Evolutionary conservation across 768 basidiomycete species (phyloP), one percentile per base, ranked within the genome.

Genomic region (Mycena capillaripes): DNA sequence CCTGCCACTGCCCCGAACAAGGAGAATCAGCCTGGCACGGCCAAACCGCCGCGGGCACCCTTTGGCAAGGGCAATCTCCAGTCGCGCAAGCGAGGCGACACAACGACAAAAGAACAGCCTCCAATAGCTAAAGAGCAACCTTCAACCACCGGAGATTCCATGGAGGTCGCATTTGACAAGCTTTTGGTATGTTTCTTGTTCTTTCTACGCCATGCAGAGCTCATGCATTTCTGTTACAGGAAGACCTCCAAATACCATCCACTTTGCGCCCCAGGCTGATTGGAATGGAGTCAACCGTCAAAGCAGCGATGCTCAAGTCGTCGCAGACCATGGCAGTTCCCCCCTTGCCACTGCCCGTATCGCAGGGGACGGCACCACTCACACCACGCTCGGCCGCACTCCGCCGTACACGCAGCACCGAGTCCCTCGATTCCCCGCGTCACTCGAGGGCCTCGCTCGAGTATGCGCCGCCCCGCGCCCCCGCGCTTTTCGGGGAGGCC

Each of bases 231-330:
- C 1, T 59, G 25, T 65, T 68, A 16, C 74, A 97, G 95, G 94
- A 97, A 80, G 95, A 96, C 69, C 90, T 97, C 61, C 95, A 97
- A 82, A 95, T 97, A 25, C 96, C 96, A 4, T 83, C 89, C 9
- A 90, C 89, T 3, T 84, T 96, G 27, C 89, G 96, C 10, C 92
- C 91, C 1, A 95, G 95, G 81, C 89, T 97, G 21, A 85, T 86
- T 57, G 90, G 90, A 19, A 95, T 97, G 89, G 95, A 97, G 67
- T 83, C 91, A 0, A 90, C 92, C 1, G 93, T 97, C 59, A 97
- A 97, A 79, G 95, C 94, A 6, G 94, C 94, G 16, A 97, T 97
- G 94, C 85, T 97, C 66, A 95, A 94, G 79, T 95, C 95, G 0
- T 95, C 95, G 0, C 90, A 92, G 34, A 88, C 89, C 30, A 84